Conservation (phyloP, 257 asterid genomes). For the Scutellaria barbata region DNA sequence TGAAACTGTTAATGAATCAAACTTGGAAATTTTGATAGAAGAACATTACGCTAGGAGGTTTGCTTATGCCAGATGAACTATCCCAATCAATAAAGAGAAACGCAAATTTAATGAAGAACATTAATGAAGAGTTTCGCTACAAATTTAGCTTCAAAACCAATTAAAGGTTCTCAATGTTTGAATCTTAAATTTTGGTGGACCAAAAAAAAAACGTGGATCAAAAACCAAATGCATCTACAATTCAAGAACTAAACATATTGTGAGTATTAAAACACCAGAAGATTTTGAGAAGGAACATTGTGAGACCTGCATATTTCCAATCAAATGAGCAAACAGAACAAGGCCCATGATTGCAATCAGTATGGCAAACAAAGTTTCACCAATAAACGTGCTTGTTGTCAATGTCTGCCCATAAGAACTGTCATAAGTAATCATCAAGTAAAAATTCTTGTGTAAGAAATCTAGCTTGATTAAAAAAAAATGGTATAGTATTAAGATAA, state of each 20-base stretch:
- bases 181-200: no score
- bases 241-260: neutral
- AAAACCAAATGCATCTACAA: no score
- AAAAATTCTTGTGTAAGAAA: neutral
- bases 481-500: no score
- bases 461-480: neutral
- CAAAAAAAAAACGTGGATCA: no score
- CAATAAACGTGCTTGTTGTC: constrained; percentile 76
- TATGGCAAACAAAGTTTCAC: constrained; percentile 86
- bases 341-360: constrained; percentile 87
- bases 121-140: no score
- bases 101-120: no score
- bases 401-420: constrained; percentile 87
- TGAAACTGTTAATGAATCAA: neutral
- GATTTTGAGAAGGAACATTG: no score
- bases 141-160: no score
- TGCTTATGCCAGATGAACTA: neutral
- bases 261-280: no score
- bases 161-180: no score
- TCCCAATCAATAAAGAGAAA: neutral
- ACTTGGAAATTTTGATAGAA: neutral
- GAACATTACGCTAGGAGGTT: no score
- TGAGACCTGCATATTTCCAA: constrained; percentile 93
- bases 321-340: constrained; percentile 86
- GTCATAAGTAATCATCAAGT: constrained; percentile 36